Percentiles rank a stretch among this genome's conserved stretches.
Conservation (phyloP, 306 rosid genomes). For the Quercus gilva region DNA sequence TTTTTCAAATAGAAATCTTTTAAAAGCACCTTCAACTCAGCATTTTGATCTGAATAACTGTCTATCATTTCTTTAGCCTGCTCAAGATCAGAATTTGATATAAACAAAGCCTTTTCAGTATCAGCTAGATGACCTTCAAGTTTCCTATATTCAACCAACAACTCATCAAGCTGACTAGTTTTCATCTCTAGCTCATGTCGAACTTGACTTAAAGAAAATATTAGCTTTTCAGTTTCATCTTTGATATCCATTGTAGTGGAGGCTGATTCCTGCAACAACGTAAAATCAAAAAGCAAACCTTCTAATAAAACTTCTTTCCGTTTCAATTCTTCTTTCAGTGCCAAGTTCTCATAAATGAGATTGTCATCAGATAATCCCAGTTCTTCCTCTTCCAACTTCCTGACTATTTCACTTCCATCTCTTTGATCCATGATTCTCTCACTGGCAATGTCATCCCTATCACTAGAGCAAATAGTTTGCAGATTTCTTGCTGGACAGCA, state of each 20-base stretch:
- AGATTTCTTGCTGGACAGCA: constrained; percentile 11
- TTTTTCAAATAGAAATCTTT: constrained; percentile 56
- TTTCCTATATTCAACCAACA: constrained; percentile 45
- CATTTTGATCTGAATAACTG: constrained; percentile 53
- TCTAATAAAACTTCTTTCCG: constrained; percentile 78
- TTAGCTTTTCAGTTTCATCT: constrained; percentile 72
- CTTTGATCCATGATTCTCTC: constrained; percentile 18
- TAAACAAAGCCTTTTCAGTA: constrained; percentile 54
- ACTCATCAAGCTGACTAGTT: constrained; percentile 58
- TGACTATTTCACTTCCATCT: constrained; percentile 25
- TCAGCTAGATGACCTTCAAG: constrained; percentile 60
- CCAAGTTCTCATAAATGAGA: constrained; percentile 45
- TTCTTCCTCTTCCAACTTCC: constrained; percentile 34
- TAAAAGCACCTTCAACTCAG: constrained; percentile 60
- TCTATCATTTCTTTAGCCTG: constrained; percentile 55
- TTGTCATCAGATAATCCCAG: constrained; percentile 36
- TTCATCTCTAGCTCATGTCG: constrained; percentile 65
- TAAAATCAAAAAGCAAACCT: constrained; percentile 87
- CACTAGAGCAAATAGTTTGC: constrained; percentile 28
- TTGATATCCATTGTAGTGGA: constrained; percentile 68
- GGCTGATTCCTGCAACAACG: constrained; percentile 85
- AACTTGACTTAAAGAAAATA: constrained; percentile 51
- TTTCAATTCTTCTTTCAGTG: constrained; percentile 63
- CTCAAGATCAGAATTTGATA: constrained; percentile 59
- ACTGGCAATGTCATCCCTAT: constrained; percentile 16